Conservation (phyloP, 768 basidiomycete genomes). For the Mycena haematopus region DNA sequence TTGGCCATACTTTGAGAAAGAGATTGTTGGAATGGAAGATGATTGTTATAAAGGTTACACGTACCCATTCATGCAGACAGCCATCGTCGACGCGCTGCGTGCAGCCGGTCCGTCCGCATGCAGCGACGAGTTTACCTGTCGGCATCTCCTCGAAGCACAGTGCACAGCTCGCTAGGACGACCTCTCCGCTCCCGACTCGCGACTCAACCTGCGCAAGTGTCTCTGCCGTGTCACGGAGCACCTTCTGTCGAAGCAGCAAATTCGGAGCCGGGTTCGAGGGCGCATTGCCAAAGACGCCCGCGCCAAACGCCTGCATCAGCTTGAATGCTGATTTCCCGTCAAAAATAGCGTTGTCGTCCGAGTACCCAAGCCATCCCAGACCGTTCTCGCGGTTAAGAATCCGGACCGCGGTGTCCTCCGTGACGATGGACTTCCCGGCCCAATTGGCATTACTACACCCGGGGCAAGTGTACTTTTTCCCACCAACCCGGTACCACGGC, state of each 20-base stretch:
- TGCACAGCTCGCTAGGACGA: conserved; percentile 33
- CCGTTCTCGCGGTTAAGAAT: conserved; percentile 32
- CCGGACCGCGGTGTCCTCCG: conserved; percentile 27
- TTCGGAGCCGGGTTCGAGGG: conserved; percentile 6
- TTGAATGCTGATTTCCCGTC: conserved; percentile 37
- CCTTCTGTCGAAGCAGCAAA: conserved; percentile 5
- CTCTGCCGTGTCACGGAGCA: conserved; percentile 5
- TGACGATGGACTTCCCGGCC: conserved; percentile 11
- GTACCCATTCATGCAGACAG: conserved; percentile 36
- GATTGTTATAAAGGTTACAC: not conserved
- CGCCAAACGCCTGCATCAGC: conserved; percentile 34
- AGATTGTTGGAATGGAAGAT: not conserved
- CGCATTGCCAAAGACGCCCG: conserved; percentile 22
- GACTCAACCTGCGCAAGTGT: conserved; percentile 24
- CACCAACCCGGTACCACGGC: conserved; percentile 14
- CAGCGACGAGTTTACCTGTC: conserved; percentile 31
- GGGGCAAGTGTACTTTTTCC: conserved; percentile 29
- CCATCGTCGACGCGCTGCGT: conserved; percentile 33
- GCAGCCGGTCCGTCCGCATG: conserved; percentile 37
- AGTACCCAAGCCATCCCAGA: conserved; percentile 34
- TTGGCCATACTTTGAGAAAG: conserved; percentile 30
- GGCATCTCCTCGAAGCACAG: conserved; percentile 38
- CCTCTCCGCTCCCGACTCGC: conserved; percentile 33
- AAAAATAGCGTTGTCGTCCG: conserved; percentile 23
- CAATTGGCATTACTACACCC: conserved; percentile 28